Percentiles rank a stretch among this genome's conserved stretches.
phyloP scores from a whole-genome alignment of 495 filamentous ascomycete genomes.

The Aspergillus kassunensis region DNA sequence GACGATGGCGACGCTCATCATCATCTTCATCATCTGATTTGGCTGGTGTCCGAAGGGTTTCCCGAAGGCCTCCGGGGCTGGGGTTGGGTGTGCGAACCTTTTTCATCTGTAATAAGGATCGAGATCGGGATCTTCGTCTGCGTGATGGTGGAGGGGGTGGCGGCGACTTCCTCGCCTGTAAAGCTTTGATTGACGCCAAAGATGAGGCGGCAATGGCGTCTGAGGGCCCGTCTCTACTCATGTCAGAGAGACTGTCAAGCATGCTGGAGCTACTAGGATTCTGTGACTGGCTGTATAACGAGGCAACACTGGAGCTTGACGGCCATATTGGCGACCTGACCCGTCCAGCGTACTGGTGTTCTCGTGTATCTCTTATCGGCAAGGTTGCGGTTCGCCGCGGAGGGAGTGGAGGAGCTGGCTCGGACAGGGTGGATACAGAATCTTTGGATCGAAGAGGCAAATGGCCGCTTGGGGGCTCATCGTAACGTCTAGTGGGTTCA shows the following conservation, averaged over 20 bases:
- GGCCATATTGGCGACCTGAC: slow-evolving; percentile 13
- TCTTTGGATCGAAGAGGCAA: slow-evolving; percentile 10
- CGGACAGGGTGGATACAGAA: slow-evolving; percentile 12
- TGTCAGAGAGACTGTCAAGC: slow-evolving; percentile 20
- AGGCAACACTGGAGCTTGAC: slow-evolving; percentile 27
- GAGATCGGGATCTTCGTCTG: slow-evolving; percentile 42
- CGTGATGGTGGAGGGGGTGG: slow-evolving; percentile 47
- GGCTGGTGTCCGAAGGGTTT: slow-evolving; percentile 66
- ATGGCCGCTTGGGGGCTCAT: slow-evolving; percentile 9
- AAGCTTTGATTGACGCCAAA: slow-evolving; percentile 68
- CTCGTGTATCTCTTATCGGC: slow-evolving; percentile 12
- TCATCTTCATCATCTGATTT: slow-evolving; percentile 56
- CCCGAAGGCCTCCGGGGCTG: slow-evolving; percentile 58
- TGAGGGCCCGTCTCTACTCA: slow-evolving; percentile 51
- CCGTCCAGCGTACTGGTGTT: slow-evolving; percentile 11
- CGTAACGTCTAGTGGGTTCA: background rate
- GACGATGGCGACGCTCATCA: slow-evolving; percentile 27
- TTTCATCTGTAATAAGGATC: slow-evolving; percentile 37
- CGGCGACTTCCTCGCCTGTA: slow-evolving; percentile 43
- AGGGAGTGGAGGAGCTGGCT: slow-evolving; percentile 23
- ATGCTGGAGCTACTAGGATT: slow-evolving; percentile 27
- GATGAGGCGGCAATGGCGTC: slow-evolving; percentile 85
- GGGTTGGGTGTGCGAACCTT: slow-evolving; percentile 44
- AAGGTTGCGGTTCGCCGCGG: slow-evolving; percentile 20
- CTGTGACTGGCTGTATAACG: slow-evolving; percentile 24